Conservation (phyloP, 2,329 filamentous ascomycete species). For the Cladosporium sp. region DNA sequence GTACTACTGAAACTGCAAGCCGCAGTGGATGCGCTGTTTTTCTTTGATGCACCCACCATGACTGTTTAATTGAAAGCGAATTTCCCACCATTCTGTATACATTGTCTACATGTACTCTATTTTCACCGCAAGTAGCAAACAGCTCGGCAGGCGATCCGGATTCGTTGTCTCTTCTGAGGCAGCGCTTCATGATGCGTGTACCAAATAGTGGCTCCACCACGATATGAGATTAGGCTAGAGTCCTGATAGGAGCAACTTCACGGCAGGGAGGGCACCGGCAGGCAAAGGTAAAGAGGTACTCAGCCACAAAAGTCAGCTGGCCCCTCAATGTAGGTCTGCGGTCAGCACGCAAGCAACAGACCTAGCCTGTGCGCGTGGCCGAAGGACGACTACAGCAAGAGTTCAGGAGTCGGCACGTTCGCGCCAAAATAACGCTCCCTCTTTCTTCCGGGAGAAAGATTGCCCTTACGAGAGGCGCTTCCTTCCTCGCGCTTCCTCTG, state of each 20-base stretch:
- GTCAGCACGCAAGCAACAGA: slow-evolving; percentile 14
- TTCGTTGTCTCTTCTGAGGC: not conserved
- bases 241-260: not conserved
- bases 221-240: not conserved
- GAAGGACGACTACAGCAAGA: not conserved
- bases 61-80: slow-evolving; percentile 19
- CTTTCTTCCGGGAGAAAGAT: not conserved
- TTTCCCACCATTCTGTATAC: not conserved
- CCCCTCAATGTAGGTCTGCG: slow-evolving; percentile 7
- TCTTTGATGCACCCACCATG: slow-evolving; percentile 18
- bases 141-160: not conserved
- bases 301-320: slow-evolving; percentile 16
- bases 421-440: slow-evolving; percentile 10
- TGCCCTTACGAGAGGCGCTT: not conserved
- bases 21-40: slow-evolving; percentile 15
- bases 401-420: slow-evolving; percentile 1
- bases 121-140: not conserved
- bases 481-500: not conserved
- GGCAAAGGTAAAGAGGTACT: not conserved
- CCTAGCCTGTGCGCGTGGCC: not conserved
- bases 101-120: not conserved
- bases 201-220: not conserved
- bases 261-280: not conserved
- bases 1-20: slow-evolving; percentile 19
- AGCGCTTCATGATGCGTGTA: not conserved